Base-by-base conservation (phyloP, 1,284 basidiomycete genomes). In the Irpex sp. region DNA sequence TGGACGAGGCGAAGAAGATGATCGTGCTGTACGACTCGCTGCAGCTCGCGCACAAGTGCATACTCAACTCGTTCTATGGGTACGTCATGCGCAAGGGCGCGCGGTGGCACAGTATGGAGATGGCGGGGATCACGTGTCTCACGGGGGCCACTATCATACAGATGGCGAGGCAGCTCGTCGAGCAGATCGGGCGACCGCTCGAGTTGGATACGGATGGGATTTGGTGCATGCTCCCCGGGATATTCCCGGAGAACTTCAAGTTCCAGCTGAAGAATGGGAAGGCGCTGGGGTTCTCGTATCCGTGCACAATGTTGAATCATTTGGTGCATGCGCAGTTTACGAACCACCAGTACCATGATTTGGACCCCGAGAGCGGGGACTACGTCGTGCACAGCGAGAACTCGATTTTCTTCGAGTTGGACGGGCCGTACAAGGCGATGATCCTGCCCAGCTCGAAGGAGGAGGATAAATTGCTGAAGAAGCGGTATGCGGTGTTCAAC, bases 61-160 rank as follows among this genome's bases (percentile, higher is more conserved):
- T 99, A 73, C 86, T 99, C 68, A 99, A 99, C 80, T 98, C 96
- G 3, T 99, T 99, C 82, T 99, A 99, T 74, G 97, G 97, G 56
- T 99, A 99, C 71, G 97, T 99, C 74, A 99, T 99, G 97, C 89
- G 96, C 45, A 99, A 99, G 74, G 97, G 97, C 61, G 97, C 97
- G 16, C 84, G 97, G 21, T 99, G 97, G 97, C 96, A 99, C 76
- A 98, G 96, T 45, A 99, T 99, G 97, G 97, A 99, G 79, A 99
- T 99, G 97, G 97, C 97, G 0, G 97, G 97, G 19, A 98, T 99
- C 69, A 99, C 97, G 8, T 99, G 97, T 78, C 79, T 99, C 56
- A 99, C 97, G 0, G 97, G 97, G n/a, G 96, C 97, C 5, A 94
- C 87, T 4, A 99, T 99, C 77, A 99, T 99, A 68, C 97, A 99